phyloP scores from a whole-genome alignment of 2,329 filamentous ascomycete genomes.

The Byssoonygena ceratinophila region DNA sequence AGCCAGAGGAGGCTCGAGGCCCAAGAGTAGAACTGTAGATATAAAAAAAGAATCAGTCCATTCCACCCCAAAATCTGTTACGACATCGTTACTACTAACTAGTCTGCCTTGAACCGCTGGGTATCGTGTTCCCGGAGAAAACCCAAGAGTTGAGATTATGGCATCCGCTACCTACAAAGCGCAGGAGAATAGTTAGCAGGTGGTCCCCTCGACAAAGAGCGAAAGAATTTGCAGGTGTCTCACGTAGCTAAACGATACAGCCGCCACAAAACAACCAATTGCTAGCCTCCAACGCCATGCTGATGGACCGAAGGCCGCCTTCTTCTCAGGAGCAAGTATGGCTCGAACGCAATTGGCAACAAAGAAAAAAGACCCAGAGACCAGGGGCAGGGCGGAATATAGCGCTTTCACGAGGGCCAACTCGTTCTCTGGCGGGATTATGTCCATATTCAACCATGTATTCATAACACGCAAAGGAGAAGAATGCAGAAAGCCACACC shows the following conservation, averaged over 20 bases:
- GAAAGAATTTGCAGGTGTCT: constrained; percentile 13
- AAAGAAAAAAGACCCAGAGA: constrained; percentile 50
- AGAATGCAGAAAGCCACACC: not conserved
- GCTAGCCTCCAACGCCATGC: constrained; percentile 36
- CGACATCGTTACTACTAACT: constrained; percentile 14
- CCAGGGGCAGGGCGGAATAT: constrained; percentile 34
- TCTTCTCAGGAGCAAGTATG: constrained; percentile 45
- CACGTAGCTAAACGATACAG: constrained; percentile 34
- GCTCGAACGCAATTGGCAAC: constrained; percentile 40
- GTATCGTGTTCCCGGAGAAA: constrained; percentile 3
- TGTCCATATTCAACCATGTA: constrained; percentile 5
- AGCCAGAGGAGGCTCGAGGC: constrained; percentile 56
- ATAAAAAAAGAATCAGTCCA: not conserved
- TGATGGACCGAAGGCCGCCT: constrained; percentile 28
- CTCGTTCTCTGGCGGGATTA: not conserved
- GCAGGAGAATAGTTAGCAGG: not conserved
- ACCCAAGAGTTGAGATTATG: constrained; percentile 14
- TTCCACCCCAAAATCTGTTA: not conserved
- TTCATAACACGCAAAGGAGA: not conserved
- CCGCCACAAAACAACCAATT: constrained; percentile 34
- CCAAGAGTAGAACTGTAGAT: constrained; percentile 45
- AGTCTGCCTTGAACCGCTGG: constrained; percentile 12
- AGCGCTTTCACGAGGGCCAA: constrained; percentile 11
- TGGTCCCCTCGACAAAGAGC: not conserved
- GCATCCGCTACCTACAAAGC: constrained; percentile 17